Evolutionary conservation across 2,329 filamentous ascomycete genomes (phyloP).

Genomic region (Thyridium curvatum): DNA sequence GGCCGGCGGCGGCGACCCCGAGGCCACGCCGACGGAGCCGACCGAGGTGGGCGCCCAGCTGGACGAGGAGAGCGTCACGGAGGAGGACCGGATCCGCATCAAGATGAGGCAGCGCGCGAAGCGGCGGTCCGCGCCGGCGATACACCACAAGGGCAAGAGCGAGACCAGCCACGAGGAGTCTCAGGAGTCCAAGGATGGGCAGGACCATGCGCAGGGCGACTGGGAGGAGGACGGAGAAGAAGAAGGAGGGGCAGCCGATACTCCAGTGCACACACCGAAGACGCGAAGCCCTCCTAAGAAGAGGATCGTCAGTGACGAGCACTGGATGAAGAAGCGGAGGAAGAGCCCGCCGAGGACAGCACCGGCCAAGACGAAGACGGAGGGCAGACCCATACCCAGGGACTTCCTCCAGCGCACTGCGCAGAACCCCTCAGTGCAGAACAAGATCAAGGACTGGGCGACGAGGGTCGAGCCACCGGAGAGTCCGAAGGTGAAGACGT

Average conservation of each 20-base stretch:
- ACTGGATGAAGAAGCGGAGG: slow-evolving; percentile 65
- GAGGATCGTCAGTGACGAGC: slow-evolving; percentile 85
- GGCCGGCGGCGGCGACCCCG: slow-evolving; percentile 37
- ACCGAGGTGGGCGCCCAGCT: slow-evolving; percentile 55
- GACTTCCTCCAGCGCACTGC: slow-evolving; percentile 49
- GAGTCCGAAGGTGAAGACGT: slow-evolving; percentile 18
- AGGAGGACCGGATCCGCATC: slow-evolving; percentile 53
- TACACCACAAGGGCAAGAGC: slow-evolving; percentile 18
- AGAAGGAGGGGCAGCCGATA: too few species aligned
- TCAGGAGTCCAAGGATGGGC: slow-evolving; percentile 5
- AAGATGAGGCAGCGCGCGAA: slow-evolving; percentile 42
- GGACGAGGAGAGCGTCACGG: slow-evolving; percentile 55
- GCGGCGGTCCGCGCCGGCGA: slow-evolving; percentile 23
- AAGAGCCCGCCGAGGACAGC: slow-evolving; percentile 33
- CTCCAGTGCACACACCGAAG: slow-evolving; percentile 22
- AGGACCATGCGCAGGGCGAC: slow-evolving; percentile 13
- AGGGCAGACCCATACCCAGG: slow-evolving; percentile 41
- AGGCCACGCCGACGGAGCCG: slow-evolving; percentile 49
- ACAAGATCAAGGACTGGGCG: slow-evolving; percentile 59
- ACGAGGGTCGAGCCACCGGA: slow-evolving; percentile 45
- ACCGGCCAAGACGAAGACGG: slow-evolving; percentile 20
- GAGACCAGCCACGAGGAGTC: slow-evolving; percentile 18
- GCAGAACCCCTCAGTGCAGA: slow-evolving; percentile 48
- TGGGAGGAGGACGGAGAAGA: slow-evolving; percentile 12
- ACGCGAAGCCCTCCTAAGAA: slow-evolving; percentile 69